phyloP scores from a whole-genome alignment of 1,284 basidiomycete genomes.

The Cryptococcus sp. region DNA sequence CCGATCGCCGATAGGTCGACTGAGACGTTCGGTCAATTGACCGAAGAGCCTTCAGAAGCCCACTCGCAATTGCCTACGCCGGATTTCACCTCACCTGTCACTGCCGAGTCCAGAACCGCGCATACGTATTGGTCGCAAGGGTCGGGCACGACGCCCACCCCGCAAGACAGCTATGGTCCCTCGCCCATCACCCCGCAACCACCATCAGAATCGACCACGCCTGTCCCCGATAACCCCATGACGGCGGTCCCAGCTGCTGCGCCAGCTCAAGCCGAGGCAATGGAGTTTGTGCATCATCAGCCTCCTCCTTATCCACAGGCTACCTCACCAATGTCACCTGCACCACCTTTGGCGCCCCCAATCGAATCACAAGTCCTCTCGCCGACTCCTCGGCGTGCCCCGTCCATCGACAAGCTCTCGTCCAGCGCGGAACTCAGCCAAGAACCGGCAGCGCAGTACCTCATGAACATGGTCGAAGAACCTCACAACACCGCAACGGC shows the following conservation, averaged over 20 bases:
- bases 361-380: slow-evolving; percentile 19
- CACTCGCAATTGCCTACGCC: neutral
- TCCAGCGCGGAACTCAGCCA: slow-evolving; percentile 25
- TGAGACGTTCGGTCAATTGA: slow-evolving; percentile 14
- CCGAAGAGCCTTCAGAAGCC: slow-evolving; percentile 15
- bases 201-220: neutral
- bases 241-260: neutral
- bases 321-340: slow-evolving; percentile 2
- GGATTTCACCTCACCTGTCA: slow-evolving; percentile 11
- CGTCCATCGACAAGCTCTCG: slow-evolving; percentile 21
- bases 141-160: slow-evolving; percentile 22
- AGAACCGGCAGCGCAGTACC: slow-evolving; percentile 48
- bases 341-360: neutral
- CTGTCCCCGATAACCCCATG: neutral
- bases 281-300: neutral
- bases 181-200: neutral
- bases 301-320: neutral
- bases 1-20: slow-evolving; percentile 23
- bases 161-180: neutral
- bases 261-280: neutral
- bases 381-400: slow-evolving; percentile 34
- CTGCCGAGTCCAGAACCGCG: slow-evolving; percentile 20
- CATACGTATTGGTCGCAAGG: slow-evolving; percentile 31
- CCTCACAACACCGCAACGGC: slow-evolving; percentile 4
- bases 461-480: slow-evolving; percentile 52